Percentiles rank a stretch among this genome's conserved stretches.
phyloP scores from a whole-genome alignment of 306 rosid species.

The Trifolium repens region DNA sequence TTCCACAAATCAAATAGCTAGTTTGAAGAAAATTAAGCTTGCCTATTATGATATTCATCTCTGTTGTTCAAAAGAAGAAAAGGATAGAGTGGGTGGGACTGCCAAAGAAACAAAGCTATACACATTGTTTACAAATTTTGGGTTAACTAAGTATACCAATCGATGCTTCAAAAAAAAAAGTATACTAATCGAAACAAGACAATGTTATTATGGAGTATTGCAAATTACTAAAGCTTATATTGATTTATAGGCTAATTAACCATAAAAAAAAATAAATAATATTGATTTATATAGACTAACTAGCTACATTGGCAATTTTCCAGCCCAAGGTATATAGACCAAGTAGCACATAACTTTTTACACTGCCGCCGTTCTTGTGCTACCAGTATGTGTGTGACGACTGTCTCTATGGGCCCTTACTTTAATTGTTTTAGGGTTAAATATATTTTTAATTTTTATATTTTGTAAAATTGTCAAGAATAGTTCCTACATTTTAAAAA shows the following conservation, averaged over 20 bases:
- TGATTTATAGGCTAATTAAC: not conserved
- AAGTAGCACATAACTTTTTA: too few species aligned
- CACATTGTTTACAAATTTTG: conserved; percentile 52
- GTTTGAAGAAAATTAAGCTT: not conserved
- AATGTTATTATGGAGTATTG: not conserved
- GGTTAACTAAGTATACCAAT: too few species aligned
- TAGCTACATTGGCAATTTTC: not conserved
- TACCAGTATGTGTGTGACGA: too few species aligned
- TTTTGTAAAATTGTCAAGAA: too few species aligned
- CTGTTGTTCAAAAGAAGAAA: conserved; percentile 62
- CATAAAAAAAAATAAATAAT: not conserved
- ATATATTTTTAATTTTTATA: too few species aligned
- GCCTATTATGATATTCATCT: conserved; percentile 66
- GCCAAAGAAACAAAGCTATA: conserved; percentile 73
- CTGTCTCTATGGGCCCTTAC: too few species aligned
- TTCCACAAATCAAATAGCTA: not conserved
- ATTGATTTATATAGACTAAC: not conserved
- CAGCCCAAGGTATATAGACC: too few species aligned
- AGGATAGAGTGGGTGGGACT: conserved; percentile 66
- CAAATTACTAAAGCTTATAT: not conserved
- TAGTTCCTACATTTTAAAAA: too few species aligned
- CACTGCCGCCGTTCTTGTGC: too few species aligned
- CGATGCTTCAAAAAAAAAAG: too few species aligned
- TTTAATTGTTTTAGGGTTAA: too few species aligned
- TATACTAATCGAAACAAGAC: not conserved